Evolutionary conservation across 208 protist genomes (phyloP), one percentile per base, ranked within the genome.

Genomic region (Wallacemonas sp.): DNA sequence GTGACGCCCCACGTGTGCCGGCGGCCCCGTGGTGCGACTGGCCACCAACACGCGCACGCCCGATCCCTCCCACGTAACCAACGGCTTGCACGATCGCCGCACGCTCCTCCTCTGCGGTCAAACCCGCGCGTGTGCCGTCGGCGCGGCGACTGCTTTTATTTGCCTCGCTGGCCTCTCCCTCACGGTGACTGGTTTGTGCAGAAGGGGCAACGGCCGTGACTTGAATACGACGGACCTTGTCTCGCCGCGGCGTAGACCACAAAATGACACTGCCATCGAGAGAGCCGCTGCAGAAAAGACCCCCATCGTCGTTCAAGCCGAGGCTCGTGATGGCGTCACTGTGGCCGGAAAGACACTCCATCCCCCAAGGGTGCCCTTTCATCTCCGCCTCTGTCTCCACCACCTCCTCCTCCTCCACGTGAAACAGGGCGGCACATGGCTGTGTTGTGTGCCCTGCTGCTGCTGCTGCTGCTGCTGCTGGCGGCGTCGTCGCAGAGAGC

Each of bases 231-330:
- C 82, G 82, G 21, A 80, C 36, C 61, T 88, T 88, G 11, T 70
- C 66, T 28, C 72, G 67, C 14, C 64, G 66, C 12, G 28, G 42
- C 21, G 72, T 68, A 42, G 84, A 84, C 82, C 77, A 84, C 41
- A 84, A 47, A 56, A 84, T 88, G 12, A 88, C 56, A 30, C 82
- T 82, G 27, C 72, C 67, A 58, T 88, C 77, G 21, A 77, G 61
- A 31, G 75, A 79, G 5, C 74, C 63, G 24, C 73, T 82, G 19
- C 74, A 75, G 62, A 82, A 84, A 33, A 84, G 64, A 19, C 54
- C 63, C 19, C 75, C 78, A 45, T 80, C 78, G 47, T 88, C 71
- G 71, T 84, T 82, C 63, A 88, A 81, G 55, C 68, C 61, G 54
- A 88, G 72, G 54, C 73, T 76, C 6, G 63, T 73, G 24, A 88